phyloP scores from a whole-genome alignment of 768 basidiomycete species.

The Leccinellum rugosiceps region DNA sequence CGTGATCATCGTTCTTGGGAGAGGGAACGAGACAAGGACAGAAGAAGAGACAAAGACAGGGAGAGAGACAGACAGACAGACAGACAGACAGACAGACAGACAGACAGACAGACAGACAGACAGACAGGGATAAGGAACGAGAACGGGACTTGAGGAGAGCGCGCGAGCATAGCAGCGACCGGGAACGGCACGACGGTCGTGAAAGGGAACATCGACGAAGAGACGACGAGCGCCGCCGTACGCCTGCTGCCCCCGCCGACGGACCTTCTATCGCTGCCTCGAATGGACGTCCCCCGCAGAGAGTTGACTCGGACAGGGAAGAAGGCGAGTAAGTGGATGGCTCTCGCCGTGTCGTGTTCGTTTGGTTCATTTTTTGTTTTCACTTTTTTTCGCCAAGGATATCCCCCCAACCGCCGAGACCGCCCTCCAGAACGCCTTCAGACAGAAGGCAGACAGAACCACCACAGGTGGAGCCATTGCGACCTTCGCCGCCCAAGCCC shows the following conservation, averaged over 20 bases:
- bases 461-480: constrained; percentile 18
- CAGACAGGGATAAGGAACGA: constrained; percentile 33
- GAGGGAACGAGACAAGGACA: constrained; percentile 32
- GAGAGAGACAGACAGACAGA: constrained; percentile 37
- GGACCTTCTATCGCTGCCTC: constrained; percentile 5
- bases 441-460: constrained; percentile 12
- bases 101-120: constrained; percentile 33
- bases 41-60: constrained; percentile 35
- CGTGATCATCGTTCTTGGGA: constrained; percentile 35
- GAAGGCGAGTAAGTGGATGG: constrained; percentile 86
- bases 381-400: constrained; percentile 43
- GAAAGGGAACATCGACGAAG: constrained; percentile 27
- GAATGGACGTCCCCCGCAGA: constrained; percentile 25
- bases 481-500: constrained; percentile 12
- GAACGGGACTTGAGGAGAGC: constrained; percentile 37
- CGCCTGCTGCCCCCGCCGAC: constrained; percentile 11
- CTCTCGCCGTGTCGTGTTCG: constrained; percentile 3
- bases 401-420: constrained; percentile 48
- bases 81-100: too few species aligned
- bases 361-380: constrained; percentile 11
- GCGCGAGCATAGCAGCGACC: constrained; percentile 27
- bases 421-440: constrained; percentile 25
- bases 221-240: constrained; percentile 31
- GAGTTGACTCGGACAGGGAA: constrained; percentile 63
- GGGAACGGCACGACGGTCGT: constrained; percentile 27